Conservation (phyloP, 129 eudicot species). For the Artemisia tridentata region DNA sequence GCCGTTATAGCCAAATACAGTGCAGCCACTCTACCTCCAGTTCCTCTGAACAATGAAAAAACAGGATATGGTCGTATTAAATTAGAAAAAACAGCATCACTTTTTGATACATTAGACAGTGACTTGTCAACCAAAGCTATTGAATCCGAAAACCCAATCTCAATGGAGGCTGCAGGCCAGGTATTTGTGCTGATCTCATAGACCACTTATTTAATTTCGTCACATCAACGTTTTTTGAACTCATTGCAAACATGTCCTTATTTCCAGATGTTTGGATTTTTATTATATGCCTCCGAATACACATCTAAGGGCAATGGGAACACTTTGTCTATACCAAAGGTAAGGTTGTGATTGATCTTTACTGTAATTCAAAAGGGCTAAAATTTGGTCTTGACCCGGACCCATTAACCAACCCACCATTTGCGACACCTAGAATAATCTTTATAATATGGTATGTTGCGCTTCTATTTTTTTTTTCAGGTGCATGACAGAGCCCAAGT, state of each 20-base stretch:
- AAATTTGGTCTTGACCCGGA: not conserved
- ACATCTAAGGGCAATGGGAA: slow-evolving; percentile 44
- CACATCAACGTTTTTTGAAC: slow-evolving; percentile 12
- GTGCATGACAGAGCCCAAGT: slow-evolving; percentile 99
- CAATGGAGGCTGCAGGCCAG: slow-evolving; percentile 97
- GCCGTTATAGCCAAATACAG: slow-evolving; percentile 58
- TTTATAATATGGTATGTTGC: not conserved
- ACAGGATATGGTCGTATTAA: slow-evolving; percentile 71
- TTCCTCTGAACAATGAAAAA: slow-evolving; percentile 58
- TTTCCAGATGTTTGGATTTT: slow-evolving; percentile 87
- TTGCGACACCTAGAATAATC: slow-evolving; percentile 5
- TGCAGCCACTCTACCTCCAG: slow-evolving; percentile 50
- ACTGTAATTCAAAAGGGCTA: too few species aligned
- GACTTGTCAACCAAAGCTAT: slow-evolving; percentile 34
- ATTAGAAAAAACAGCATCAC: slow-evolving; percentile 45
- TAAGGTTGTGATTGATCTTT: slow-evolving; percentile 16
- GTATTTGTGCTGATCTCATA: slow-evolving; percentile 30
- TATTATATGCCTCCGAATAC: slow-evolving; percentile 67
- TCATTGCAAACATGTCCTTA: slow-evolving; percentile 19
- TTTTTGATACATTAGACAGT: slow-evolving; percentile 46
- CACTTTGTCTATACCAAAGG: slow-evolving; percentile 79
- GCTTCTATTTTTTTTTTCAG: slow-evolving; percentile 35
- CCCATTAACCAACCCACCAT: not conserved
- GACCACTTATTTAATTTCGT: not conserved
- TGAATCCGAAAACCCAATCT: slow-evolving; percentile 63